Base-by-base conservation (phyloP, 306 rosid species). In the Datisca glomerata region DNA sequence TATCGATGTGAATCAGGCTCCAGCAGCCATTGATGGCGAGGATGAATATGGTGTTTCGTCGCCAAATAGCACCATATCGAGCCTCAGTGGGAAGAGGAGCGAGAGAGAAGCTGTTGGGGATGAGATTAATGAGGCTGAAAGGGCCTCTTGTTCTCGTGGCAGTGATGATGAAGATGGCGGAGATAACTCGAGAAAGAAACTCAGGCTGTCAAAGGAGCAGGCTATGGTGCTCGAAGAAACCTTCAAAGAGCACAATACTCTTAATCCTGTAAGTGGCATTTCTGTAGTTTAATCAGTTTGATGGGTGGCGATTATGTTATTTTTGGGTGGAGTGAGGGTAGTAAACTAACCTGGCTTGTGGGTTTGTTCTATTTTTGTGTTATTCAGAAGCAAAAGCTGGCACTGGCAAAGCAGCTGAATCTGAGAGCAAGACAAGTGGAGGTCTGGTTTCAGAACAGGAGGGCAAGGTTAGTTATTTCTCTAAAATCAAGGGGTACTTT, bases 391-490 rank as follows among this genome's bases (percentile, higher is more conserved):
- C 93, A 83, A 72, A 89, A 89, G 80, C 91, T 69, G 66, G 91
- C 75, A 22, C 64, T 89, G 76, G 95, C 95, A 11, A 71, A 70
- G 61, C 80, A 59, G 38, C 55, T 89, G 93, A 80, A 65, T 69
- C 77, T 89, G 66, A 71, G 61, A 55, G 72, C 95, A 1, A 77
- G 97, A 39, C 97, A 89, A 60, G 93, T 89, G 72, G 97, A 83
- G 69, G 97, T 89, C 66, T 89, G 97, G 95, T 89, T 89, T 54
- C 97, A 89, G 57, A 89, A 83, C 77, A 56, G 93, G 41, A 74
- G 95, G 67, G 93, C 95, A 72, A 74, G 95, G 95, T 83, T 57
- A 74, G 83, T 7, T 50, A 33, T 11, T 46, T 27, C 4, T 1
- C 21, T 11, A 6, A 3, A 36, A 39, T 0, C 11, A 3, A 27